Conservation (phyloP, 2,329 filamentous ascomycete genomes). For the Phialemonium atrogriseum region DNA sequence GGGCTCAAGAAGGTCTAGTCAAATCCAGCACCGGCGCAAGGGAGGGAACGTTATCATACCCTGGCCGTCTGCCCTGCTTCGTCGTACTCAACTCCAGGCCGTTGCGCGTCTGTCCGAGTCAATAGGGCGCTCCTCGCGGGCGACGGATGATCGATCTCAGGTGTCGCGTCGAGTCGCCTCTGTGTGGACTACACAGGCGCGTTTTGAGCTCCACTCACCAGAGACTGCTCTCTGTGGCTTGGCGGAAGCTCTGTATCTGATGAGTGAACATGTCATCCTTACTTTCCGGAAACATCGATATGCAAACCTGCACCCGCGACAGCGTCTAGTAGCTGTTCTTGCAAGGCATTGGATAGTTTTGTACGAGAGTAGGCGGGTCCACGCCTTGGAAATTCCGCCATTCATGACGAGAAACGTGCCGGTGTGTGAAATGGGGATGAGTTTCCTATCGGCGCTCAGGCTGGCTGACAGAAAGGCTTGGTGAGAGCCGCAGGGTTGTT, state of each 20-base stretch:
- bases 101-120: constrained; percentile 4
- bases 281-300: neutral
- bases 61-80: constrained; percentile 4
- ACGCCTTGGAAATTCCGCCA: constrained; percentile 5
- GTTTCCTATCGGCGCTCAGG: constrained; percentile 5
- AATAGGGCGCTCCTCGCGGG: constrained; percentile 5
- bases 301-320: constrained; percentile 5
- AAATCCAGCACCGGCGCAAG: no score
- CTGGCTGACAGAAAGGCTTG: constrained; percentile 5
- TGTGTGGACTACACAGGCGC: constrained; percentile 3
- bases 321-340: constrained; percentile 4
- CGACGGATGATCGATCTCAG: constrained; percentile 4
- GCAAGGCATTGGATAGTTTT: constrained; percentile 4
- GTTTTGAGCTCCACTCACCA: constrained; percentile 3
- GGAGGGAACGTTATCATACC: constrained; percentile 5
- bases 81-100: constrained; percentile 4
- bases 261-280: constrained; percentile 2
- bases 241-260: no score
- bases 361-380: constrained; percentile 4
- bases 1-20: no score
- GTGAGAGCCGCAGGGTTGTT: constrained; percentile 6
- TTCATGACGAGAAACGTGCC: constrained; percentile 3
- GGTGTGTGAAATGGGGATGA: constrained; percentile 4
- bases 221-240: constrained; percentile 3
- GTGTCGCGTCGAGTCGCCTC: constrained; percentile 5